phyloP scores from a whole-genome alignment of 2,329 filamentous ascomycete species.

The Aureobasidium sp. region DNA sequence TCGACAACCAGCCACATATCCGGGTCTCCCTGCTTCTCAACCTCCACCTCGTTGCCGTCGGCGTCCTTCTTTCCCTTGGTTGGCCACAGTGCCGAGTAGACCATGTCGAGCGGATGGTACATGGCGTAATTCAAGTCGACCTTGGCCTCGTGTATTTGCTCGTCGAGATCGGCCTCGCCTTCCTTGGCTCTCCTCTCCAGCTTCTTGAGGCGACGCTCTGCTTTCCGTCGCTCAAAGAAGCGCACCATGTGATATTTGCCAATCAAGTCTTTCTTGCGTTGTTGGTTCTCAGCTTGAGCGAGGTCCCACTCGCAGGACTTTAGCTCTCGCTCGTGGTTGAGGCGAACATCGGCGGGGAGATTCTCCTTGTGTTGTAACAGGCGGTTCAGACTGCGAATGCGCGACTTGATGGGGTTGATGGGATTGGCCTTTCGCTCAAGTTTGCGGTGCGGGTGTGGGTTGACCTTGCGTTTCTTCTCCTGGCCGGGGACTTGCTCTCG shows the following conservation, averaged over 20 bases:
- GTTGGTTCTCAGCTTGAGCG: constrained; percentile 48
- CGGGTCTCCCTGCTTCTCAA: constrained; percentile 33
- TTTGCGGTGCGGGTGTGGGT: constrained; percentile 18
- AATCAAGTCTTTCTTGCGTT: constrained; percentile 61
- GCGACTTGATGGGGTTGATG: constrained; percentile 55
- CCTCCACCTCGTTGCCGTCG: constrained; percentile 26
- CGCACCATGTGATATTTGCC: constrained; percentile 73
- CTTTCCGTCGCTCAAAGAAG: constrained; percentile 73
- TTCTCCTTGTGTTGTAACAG: constrained; percentile 51
- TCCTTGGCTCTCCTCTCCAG: constrained; percentile 49
- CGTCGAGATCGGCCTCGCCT: constrained; percentile 27
- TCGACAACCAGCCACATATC: constrained; percentile 63
- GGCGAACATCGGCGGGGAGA: constrained; percentile 57
- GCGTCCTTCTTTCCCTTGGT: constrained; percentile 24
- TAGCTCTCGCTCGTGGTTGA: constrained; percentile 65
- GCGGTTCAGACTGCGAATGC: constrained; percentile 59
- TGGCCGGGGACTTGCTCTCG: constrained; percentile 18
- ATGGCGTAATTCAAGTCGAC: constrained; percentile 68
- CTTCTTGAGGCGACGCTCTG: constrained; percentile 54
- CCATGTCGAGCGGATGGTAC: constrained; percentile 61
- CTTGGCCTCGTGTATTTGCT: constrained; percentile 45
- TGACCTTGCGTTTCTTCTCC: constrained; percentile 19
- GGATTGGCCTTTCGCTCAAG: constrained; percentile 26
- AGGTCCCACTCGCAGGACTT: constrained; percentile 58
- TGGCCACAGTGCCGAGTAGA: constrained; percentile 53